phyloP scores from a whole-genome alignment of 331 rosid genomes.

The Acacia concinna region DNA sequence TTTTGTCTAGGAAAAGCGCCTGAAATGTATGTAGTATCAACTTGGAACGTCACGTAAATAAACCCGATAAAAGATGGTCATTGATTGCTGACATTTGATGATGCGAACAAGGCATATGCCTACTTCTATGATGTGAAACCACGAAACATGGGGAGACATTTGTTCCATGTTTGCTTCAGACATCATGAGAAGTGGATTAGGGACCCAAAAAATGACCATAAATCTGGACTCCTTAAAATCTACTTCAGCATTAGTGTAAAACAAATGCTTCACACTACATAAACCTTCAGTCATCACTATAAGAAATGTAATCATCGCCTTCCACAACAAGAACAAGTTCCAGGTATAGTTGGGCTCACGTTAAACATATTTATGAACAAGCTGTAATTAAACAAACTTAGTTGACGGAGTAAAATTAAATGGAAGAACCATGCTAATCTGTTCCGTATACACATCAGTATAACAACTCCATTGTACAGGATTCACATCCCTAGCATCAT shows the following conservation, averaged over 20 bases:
- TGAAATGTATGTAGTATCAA: background rate
- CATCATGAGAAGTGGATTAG: background rate
- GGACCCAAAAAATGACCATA: background rate
- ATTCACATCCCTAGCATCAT: background rate
- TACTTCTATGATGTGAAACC: background rate
- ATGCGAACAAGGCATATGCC: background rate
- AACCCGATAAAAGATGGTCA: background rate
- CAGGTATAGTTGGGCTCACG: background rate
- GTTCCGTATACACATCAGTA: background rate
- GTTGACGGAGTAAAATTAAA: background rate
- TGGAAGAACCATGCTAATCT: constrained; percentile 32
- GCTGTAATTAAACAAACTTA: background rate
- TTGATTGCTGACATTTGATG: background rate
- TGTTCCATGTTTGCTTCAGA: background rate
- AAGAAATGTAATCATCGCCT: background rate
- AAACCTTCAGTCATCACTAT: background rate
- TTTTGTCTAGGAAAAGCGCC: background rate
- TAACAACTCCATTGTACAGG: background rate
- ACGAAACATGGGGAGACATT: background rate
- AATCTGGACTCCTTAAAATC: background rate
- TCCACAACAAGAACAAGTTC: background rate
- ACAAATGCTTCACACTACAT: background rate
- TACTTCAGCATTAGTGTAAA: background rate
- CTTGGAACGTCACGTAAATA: background rate
- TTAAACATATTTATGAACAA: background rate